Evolutionary conservation across 192 early-diverging fungal genomes (phyloP), one percentile per base, ranked within the genome.

Genomic region (Haplosporangium gracile): DNA sequence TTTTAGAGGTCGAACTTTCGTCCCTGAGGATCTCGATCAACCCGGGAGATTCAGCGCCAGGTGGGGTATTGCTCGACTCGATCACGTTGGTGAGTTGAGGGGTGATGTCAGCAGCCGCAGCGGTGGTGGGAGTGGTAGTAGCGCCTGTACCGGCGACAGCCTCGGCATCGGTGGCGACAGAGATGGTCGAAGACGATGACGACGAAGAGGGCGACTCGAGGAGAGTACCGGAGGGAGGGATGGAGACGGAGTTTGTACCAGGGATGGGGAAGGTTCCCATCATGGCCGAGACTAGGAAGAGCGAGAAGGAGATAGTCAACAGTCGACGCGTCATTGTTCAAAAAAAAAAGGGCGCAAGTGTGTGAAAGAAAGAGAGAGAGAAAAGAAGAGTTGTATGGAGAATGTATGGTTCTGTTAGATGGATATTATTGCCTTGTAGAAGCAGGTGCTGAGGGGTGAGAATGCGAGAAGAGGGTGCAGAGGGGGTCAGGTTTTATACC

Each of bases 211-310:
- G 39, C n/a, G 24, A 1, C 9, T 45, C 11, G 43, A 72, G 40
- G 45, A 16, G 3, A n/a, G 22, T 22, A 20, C 22, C 5, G 24
- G 26, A 40, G 24, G 26, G 24, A 26, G 71, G 40, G 71, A 45
- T 42, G 38, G 69, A 70, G 39, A 40, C 40, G 13, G 38, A 40
- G 34, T 42, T n/a, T 70, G 38, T 42, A 0, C 38, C 40, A 8
- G 69, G 38, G 5, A 42, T 70, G 22, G 38, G 69, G 40, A 70
- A 38, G 10, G 69, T 0, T 1, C 69, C 69, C 69, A 70, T 38
- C 38, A 70, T 40, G 34, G 69, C 71, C 26, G 71, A 72, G 26
- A 45, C 71, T 24, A 72, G n/a, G 24, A 45, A 40, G 45, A 72
- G 71, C 0, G 71, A 40, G 71, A 72, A 43, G 2, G 71, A 72